Conservation (phyloP, 495 filamentous ascomycete species). For the Lindgomyces ingoldianus region DNA sequence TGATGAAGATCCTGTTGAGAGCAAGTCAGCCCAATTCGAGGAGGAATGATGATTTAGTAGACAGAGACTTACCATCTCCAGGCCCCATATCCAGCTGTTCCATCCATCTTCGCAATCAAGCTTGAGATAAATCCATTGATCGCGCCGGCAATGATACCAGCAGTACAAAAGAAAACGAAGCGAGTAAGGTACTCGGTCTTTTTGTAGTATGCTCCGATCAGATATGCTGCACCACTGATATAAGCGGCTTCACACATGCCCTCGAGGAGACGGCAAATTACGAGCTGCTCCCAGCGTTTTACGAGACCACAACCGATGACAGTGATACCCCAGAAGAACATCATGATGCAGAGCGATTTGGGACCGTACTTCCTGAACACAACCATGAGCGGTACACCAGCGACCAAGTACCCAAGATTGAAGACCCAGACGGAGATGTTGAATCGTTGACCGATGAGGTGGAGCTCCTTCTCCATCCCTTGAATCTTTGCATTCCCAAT, state of each 20-base stretch:
- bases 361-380: conserved; percentile 62
- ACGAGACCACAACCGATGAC: conserved; percentile 33
- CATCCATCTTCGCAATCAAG: conserved; percentile 67
- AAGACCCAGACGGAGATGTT: conserved; percentile 57
- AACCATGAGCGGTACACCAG: conserved; percentile 69
- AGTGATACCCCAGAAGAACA: conserved; percentile 39
- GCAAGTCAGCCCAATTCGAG: not conserved
- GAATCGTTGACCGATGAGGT: conserved; percentile 65
- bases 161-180: conserved; percentile 68
- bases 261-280: conserved; percentile 29
- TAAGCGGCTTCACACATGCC: conserved; percentile 31
- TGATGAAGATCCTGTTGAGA: conserved; percentile 47
- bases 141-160: conserved; percentile 64
- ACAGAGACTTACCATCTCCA: conserved; percentile 64
- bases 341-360: conserved; percentile 67
- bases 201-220: conserved; percentile 36
- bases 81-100: conserved; percentile 59
- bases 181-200: conserved; percentile 45
- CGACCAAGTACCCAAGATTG: conserved; percentile 66
- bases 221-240: conserved; percentile 30
- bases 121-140: conserved; percentile 70
- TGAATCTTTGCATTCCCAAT: conserved; percentile 79
- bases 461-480: conserved; percentile 62
- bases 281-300: conserved; percentile 23
- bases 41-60: not conserved